A percentile compares a stretch with the other conserved stretches of the same genome.
Evolutionary conservation across 805 yeast genomes (phyloP).

Genomic region (Wickerhamomyces bovis): DNA sequence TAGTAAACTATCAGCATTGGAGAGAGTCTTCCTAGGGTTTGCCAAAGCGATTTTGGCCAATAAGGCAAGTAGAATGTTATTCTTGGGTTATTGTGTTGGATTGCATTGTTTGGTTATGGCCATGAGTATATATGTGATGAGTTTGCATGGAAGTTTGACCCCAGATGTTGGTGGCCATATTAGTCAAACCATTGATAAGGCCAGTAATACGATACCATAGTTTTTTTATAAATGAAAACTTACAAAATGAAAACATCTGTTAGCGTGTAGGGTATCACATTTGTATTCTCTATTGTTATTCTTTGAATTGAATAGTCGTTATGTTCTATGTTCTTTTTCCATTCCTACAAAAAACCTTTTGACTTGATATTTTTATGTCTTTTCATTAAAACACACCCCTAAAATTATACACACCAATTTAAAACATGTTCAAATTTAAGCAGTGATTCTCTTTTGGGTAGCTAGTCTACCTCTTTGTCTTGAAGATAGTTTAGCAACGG

Average conservation of each 20-base stretch:
- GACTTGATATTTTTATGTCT: slow-evolving; percentile 2
- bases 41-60: slow-evolving; percentile 75
- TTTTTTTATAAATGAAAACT: too few relatives aligned
- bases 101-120: slow-evolving; percentile 70
- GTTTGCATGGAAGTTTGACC: slow-evolving; percentile 36
- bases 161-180: slow-evolving; percentile 32
- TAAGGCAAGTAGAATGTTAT: slow-evolving; percentile 62
- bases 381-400: slow-evolving; percentile 12
- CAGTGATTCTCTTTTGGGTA: slow-evolving; percentile 74
- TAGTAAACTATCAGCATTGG: slow-evolving; percentile 68
- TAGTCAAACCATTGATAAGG: slow-evolving; percentile 2
- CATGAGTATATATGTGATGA: slow-evolving; percentile 50
- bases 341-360: too few relatives aligned
- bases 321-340: neutral
- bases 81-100: slow-evolving; percentile 66
- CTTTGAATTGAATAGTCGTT: too few relatives aligned
- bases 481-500: slow-evolving; percentile 68
- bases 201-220: slow-evolving; percentile 1
- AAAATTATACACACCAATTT: slow-evolving; percentile 8
- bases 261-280: too few relatives aligned
- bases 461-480: slow-evolving; percentile 93
- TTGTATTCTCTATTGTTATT: neutral
- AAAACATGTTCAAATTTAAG: slow-evolving; percentile 32
- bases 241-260: neutral
- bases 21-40: slow-evolving; percentile 66